Evolutionary conservation across 2,329 filamentous ascomycete genomes (phyloP).

Genomic region (Verticillium isaacii): DNA sequence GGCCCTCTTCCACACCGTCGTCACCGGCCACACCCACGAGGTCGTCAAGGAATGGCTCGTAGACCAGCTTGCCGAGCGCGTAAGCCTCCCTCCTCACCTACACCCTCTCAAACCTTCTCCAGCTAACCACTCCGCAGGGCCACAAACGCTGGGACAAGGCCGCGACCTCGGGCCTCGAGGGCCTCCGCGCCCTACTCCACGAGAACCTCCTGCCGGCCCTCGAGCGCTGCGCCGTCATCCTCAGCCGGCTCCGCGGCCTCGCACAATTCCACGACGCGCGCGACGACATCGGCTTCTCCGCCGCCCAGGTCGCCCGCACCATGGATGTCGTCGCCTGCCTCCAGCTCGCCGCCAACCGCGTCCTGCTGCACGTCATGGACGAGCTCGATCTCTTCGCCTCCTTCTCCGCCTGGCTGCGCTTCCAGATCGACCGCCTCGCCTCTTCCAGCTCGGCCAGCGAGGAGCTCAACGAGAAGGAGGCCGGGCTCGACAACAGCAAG

Average conservation of each 20-base stretch:
- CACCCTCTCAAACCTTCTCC: neutral
- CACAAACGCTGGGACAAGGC: conserved; percentile 95
- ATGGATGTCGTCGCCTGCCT: conserved; percentile 71
- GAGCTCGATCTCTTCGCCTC: conserved; percentile 73
- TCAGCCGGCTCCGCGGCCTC: conserved; percentile 78
- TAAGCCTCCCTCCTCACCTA: conserved; percentile 33
- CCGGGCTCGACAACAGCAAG: conserved; percentile 66
- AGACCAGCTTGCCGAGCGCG: conserved; percentile 74
- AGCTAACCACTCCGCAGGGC: conserved; percentile 47
- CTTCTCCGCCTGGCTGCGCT: conserved; percentile 80
- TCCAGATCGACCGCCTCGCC: conserved; percentile 74
- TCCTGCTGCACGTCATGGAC: conserved; percentile 65
- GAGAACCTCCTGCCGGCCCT: conserved; percentile 86
- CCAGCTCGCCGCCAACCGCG: conserved; percentile 68
- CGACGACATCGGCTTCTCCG: conserved; percentile 62
- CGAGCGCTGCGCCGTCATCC: conserved; percentile 74
- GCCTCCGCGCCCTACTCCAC: conserved; percentile 72
- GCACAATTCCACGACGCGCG: conserved; percentile 71
- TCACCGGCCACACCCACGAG: conserved; percentile 74
- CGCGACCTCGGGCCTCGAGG: conserved; percentile 71
- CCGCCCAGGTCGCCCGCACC: conserved; percentile 56
- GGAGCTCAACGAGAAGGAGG: conserved; percentile 74
- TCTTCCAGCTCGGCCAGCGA: conserved; percentile 57
- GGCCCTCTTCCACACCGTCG: conserved; percentile 76
- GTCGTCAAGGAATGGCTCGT: conserved; percentile 83